Conservation (phyloP, 2,329 filamentous ascomycete genomes). For the Fusarium sp. region DNA sequence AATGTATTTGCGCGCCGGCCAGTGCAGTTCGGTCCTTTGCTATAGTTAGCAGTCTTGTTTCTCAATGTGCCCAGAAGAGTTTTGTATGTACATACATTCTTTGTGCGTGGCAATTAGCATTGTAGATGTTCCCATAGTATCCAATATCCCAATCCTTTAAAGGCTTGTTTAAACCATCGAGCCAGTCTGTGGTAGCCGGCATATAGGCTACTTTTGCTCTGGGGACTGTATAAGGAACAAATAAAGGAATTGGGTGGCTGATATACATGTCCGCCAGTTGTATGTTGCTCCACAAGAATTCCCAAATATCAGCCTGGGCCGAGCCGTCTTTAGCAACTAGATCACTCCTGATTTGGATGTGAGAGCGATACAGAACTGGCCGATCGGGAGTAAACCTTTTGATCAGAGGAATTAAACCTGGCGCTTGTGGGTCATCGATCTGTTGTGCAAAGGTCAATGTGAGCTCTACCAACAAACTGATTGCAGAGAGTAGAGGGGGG, state of each 20-base stretch:
- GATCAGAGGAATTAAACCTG: too few species aligned
- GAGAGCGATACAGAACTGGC: slow-evolving; percentile 82
- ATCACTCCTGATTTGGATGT: slow-evolving; percentile 85
- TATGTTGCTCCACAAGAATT: slow-evolving; percentile 78
- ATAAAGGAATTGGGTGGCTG: slow-evolving; percentile 80
- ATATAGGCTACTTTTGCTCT: slow-evolving; percentile 76
- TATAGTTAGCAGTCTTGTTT: slow-evolving; percentile 64
- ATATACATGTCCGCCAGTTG: slow-evolving; percentile 81
- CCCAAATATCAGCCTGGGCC: slow-evolving; percentile 79
- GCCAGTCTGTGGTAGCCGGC: slow-evolving; percentile 85
- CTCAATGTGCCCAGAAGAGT: too few species aligned
- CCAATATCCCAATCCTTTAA: slow-evolving; percentile 76
- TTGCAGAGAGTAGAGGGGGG: too few species aligned
- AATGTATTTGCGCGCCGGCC: slow-evolving; percentile 75
- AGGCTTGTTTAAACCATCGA: slow-evolving; percentile 83
- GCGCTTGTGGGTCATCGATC: too few species aligned
- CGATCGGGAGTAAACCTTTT: slow-evolving; percentile 66
- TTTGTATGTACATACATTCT: too few species aligned
- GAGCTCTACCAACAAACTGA: too few species aligned
- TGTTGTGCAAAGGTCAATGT: too few species aligned
- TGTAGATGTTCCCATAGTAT: slow-evolving; percentile 82
- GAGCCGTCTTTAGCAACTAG: slow-evolving; percentile 71
- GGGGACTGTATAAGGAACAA: slow-evolving; percentile 77
- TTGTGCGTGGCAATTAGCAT: slow-evolving; percentile 49
- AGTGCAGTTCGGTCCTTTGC: slow-evolving; percentile 65